Percentiles rank a stretch among this genome's conserved stretches.
Conservation (phyloP, 176 grass and related monocot species). For the Metroxylon sagu region DNA sequence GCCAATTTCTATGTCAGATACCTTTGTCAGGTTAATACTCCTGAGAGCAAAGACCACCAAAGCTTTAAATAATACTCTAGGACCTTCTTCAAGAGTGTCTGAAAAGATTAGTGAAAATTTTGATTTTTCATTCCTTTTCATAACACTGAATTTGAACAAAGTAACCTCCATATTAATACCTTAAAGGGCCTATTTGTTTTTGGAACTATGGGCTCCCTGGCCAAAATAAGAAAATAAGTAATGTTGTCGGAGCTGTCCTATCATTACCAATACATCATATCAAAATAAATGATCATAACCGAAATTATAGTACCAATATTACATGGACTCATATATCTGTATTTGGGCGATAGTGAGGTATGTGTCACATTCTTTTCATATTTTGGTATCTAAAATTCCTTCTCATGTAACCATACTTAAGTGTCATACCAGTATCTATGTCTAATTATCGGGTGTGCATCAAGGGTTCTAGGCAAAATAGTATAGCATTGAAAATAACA, state of each 20-base stretch:
- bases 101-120: background rate
- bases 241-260: slow-evolving; percentile 46
- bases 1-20: slow-evolving; percentile 5
- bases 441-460: too few relatives aligned
- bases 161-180: slow-evolving; percentile 21
- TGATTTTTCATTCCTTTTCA: background rate
- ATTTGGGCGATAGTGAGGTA: too few relatives aligned
- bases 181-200: slow-evolving; percentile 32
- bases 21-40: slow-evolving; percentile 46
- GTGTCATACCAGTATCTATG: too few relatives aligned
- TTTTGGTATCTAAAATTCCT: too few relatives aligned
- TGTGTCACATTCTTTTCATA: too few relatives aligned
- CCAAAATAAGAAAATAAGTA: slow-evolving; percentile 41
- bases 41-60: slow-evolving; percentile 44
- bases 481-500: too few relatives aligned
- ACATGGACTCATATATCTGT: too few relatives aligned
- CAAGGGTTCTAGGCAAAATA: too few relatives aligned
- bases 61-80: slow-evolving; percentile 44
- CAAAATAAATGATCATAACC: background rate
- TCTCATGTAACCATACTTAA: too few relatives aligned
- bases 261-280: slow-evolving; percentile 1
- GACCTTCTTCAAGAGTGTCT: slow-evolving; percentile 53
- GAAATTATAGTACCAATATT: background rate
- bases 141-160: background rate
- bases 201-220: slow-evolving; percentile 32